phyloP scores from a whole-genome alignment of 139 green algal genomes.

The Closterium sp. region DNA sequence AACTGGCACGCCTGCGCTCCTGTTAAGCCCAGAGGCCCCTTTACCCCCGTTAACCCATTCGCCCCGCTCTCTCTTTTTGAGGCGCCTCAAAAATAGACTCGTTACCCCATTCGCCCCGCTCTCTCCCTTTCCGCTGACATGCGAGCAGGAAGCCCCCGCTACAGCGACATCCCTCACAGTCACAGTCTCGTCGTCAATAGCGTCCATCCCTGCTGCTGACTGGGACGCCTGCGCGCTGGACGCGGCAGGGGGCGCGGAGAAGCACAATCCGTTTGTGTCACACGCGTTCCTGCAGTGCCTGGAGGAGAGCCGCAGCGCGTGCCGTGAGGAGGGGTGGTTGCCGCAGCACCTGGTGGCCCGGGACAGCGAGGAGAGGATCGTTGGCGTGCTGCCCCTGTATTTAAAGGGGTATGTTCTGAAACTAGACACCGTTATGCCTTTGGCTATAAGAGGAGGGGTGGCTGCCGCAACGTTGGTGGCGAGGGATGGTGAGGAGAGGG shows the following conservation, averaged over 20 bases:
- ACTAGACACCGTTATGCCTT: neutral
- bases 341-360: slow-evolving; percentile 25
- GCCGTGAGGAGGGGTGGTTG: slow-evolving; percentile 30
- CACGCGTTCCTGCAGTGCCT: slow-evolving; percentile 40
- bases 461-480: too few species aligned
- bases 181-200: slow-evolving; percentile 15
- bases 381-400: slow-evolving; percentile 2
- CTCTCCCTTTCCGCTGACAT: neutral
- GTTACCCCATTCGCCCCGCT: neutral
- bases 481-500: neutral
- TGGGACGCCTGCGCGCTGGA: slow-evolving; percentile 41
- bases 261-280: slow-evolving; percentile 32
- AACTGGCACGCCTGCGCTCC: neutral
- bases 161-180: slow-evolving; percentile 14
- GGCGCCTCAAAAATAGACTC: neutral
- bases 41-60: too few species aligned
- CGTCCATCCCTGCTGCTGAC: slow-evolving; percentile 19
- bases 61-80: too few species aligned
- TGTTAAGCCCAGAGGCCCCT: too few species aligned
- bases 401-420: slow-evolving; percentile 8
- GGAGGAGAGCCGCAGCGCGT: slow-evolving; percentile 31
- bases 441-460: neutral
- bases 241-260: slow-evolving; percentile 14
- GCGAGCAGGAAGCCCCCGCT: neutral
- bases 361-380: neutral